These are phyloP conservation scores for Skeletonema costatum DNA, from an alignment of 108 stramenopile genomes.

Conservation along the genomic window DNA sequence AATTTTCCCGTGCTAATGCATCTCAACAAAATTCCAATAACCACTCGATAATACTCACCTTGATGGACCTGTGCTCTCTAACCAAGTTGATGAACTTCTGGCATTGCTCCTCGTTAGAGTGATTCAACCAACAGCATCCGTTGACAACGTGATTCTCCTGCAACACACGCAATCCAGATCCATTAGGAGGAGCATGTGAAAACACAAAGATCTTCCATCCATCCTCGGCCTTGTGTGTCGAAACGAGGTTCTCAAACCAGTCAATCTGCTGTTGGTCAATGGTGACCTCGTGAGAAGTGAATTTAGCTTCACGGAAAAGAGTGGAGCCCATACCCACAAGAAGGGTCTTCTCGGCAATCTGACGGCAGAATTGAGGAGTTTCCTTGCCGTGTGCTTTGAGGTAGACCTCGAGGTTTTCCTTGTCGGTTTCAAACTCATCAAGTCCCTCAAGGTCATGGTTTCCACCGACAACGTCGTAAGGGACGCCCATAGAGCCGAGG, in stretches of 20 bases:
- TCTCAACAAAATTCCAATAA: not conserved
- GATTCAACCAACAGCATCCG: constrained; percentile 92
- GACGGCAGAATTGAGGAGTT: constrained; percentile 76
- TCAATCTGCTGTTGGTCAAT: constrained; percentile 88
- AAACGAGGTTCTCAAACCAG: constrained; percentile 87
- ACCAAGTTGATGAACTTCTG: constrained; percentile 83
- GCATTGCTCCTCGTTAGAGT: constrained; percentile 59
- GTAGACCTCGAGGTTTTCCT: constrained; percentile 79
- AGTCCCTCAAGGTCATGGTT: constrained; percentile 94
- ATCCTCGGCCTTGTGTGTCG: constrained; percentile 72
- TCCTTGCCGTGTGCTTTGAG: constrained; percentile 64
- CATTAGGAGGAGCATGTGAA: constrained; percentile 93
- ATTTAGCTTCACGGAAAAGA: constrained; percentile 85
- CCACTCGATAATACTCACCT: constrained; percentile 38
- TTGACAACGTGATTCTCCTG: constrained; percentile 89
- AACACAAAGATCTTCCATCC: constrained; percentile 95
- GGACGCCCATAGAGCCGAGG: constrained; percentile 62
- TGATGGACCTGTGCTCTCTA: constrained; percentile 77
- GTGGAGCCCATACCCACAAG: constrained; percentile 86
- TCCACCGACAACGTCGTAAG: constrained; percentile 51
- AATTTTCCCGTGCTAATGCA: not conserved
- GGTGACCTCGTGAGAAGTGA: constrained; percentile 92
- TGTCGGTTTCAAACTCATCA: constrained; percentile 91
- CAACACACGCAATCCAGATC: constrained; percentile 85
- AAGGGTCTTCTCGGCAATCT: constrained; percentile 89